Evolutionary conservation across 768 basidiomycete genomes (phyloP).

Genomic region (Symmetrospora coprosmae): DNA sequence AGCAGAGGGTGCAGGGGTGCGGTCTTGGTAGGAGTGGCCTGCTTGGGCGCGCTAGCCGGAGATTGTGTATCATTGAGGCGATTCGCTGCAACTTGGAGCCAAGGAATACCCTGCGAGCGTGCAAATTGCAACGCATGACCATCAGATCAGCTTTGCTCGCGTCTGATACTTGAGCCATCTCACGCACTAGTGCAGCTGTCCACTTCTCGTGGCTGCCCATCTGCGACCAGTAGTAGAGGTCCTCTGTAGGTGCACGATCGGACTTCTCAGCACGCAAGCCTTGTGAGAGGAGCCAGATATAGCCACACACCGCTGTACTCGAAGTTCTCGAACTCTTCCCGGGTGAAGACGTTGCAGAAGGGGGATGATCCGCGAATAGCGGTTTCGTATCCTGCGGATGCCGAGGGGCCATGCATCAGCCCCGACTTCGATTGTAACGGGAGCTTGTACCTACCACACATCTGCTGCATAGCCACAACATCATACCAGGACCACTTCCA

Average conservation of each 20-base stretch:
- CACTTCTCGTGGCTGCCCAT: conserved; percentile 4
- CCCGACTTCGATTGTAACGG: too few relatives aligned
- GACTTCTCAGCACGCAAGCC: too few relatives aligned
- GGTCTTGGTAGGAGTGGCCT: conserved; percentile 14
- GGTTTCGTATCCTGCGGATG: conserved; percentile 37
- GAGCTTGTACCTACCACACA: conserved; percentile 30
- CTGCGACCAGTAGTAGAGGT: conserved; percentile 12
- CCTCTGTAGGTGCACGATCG: too few relatives aligned
- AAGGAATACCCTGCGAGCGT: conserved; percentile 19
- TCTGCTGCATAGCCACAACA: conserved; percentile 39
- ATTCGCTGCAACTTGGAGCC: conserved; percentile 14
- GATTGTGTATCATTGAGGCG: conserved; percentile 22
- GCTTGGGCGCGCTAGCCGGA: conserved; percentile 8
- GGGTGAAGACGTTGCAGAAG: conserved; percentile 38
- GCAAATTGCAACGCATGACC: conserved; percentile 32
- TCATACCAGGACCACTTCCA: conserved; percentile 36
- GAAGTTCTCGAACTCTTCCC: conserved; percentile 36
- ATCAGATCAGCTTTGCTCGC: conserved; percentile 22
- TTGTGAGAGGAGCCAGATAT: too few relatives aligned
- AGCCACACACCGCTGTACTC: conserved; percentile 36
- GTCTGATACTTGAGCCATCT: neutral
- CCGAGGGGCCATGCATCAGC: neutral
- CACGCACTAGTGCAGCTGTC: conserved; percentile 20
- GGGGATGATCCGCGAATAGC: conserved; percentile 34
- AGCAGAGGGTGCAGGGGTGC: neutral